phyloP scores from a whole-genome alignment of 108 stramenopile genomes.

The Hondaea fermentalgiana region DNA sequence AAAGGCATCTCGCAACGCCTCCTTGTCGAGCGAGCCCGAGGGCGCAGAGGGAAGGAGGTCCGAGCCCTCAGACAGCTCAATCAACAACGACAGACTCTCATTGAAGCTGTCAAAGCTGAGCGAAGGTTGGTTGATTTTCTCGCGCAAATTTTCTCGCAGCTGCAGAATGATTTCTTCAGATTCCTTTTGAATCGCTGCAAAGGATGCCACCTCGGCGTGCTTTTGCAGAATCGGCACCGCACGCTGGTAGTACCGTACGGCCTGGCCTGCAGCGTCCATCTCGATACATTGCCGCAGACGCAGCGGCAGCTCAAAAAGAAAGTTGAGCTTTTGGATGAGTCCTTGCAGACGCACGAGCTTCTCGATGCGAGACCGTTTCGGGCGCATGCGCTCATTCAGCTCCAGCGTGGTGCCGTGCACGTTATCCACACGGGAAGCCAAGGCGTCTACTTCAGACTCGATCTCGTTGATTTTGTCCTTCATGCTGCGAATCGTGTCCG shows the following conservation, averaged over 20 bases:
- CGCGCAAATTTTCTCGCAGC: neutral
- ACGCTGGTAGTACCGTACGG: constrained; percentile 17
- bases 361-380: constrained; percentile 40
- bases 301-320: constrained; percentile 48
- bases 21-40: neutral
- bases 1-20: neutral
- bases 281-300: constrained; percentile 38
- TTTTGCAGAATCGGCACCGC: constrained; percentile 8
- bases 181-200: constrained; percentile 20
- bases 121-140: neutral
- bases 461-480: constrained; percentile 47
- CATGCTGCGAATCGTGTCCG: constrained; percentile 82
- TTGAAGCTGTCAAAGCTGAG: neutral
- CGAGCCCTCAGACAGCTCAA: neutral
- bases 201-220: constrained; percentile 24
- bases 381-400: constrained; percentile 28
- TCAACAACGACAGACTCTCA: neutral
- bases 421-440: constrained; percentile 29
- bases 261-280: constrained; percentile 7
- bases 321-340: constrained; percentile 46
- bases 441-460: constrained; percentile 37
- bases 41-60: neutral
- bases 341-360: constrained; percentile 50
- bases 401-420: constrained; percentile 17
- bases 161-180: neutral